Conservation (phyloP, 768 basidiomycete genomes). For the Kwoniella dejecticola region DNA sequence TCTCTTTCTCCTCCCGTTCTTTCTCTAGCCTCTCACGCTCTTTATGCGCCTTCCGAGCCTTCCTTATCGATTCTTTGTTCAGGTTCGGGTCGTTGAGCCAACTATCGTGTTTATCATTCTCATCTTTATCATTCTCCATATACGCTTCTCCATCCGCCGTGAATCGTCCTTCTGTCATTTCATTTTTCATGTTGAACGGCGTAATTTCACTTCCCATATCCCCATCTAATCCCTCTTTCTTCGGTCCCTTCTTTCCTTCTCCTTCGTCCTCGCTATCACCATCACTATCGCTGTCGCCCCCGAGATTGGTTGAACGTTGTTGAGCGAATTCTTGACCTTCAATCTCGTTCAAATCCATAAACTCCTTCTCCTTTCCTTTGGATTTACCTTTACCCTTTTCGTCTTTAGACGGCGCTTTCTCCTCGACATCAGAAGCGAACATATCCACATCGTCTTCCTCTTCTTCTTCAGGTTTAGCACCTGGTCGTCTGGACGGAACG, state of each 20-base stretch:
- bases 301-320: not conserved
- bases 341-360: conserved; percentile 85
- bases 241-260: conserved; percentile 78
- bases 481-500: conserved; percentile 70
- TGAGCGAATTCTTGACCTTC: conserved; percentile 87
- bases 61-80: conserved; percentile 80
- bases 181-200: conserved; percentile 98
- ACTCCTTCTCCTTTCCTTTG: conserved; percentile 64
- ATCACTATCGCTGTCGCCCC: conserved; percentile 20
- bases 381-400: conserved; percentile 28
- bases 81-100: conserved; percentile 78
- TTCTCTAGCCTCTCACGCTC: conserved; percentile 69
- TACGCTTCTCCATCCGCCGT: conserved; percentile 74
- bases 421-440: conserved; percentile 61
- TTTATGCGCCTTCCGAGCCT: conserved; percentile 73
- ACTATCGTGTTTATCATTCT: conserved; percentile 84
- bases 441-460: conserved; percentile 77
- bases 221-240: conserved; percentile 41
- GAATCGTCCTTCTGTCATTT: conserved; percentile 98
- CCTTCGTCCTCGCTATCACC: conserved; percentile 61
- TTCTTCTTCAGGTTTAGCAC: conserved; percentile 27
- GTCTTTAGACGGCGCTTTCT: conserved; percentile 56
- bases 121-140: conserved; percentile 82
- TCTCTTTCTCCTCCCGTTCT: conserved; percentile 72
- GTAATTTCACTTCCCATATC: conserved; percentile 89